phyloP scores from a whole-genome alignment of 805 yeast genomes.

The Kluyveromyces aestuarii region DNA sequence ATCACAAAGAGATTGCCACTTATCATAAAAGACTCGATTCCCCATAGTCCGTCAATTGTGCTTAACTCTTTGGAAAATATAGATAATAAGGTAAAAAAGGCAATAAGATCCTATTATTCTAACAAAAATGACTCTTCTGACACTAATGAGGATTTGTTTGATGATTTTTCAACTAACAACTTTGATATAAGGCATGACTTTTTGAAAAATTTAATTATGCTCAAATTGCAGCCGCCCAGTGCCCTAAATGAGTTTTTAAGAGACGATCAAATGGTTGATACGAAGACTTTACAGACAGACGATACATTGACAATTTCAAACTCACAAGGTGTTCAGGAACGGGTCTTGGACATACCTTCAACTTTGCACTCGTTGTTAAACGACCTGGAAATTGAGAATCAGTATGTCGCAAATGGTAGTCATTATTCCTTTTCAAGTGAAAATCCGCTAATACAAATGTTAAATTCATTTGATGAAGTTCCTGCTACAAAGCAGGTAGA shows the following conservation, averaged over 20 bases:
- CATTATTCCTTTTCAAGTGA: conserved; percentile 19
- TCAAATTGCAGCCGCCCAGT: conserved; percentile 30
- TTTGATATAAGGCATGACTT: conserved; percentile 44
- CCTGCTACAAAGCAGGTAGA: conserved; percentile 40
- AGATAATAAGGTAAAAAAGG: conserved; percentile 25
- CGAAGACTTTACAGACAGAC: conserved; percentile 22
- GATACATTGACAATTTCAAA: conserved; percentile 28
- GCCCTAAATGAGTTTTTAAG: conserved; percentile 29
- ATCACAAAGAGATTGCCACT: conserved; percentile 40
- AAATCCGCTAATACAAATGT: conserved; percentile 43
- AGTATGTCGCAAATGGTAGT: not conserved
- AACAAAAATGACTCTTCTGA: conserved; percentile 28
- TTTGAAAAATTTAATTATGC: conserved; percentile 35
- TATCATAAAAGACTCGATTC: conserved; percentile 27
- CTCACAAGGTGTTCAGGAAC: conserved; percentile 27
- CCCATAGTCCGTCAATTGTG: conserved; percentile 19
- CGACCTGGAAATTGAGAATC: conserved; percentile 20
- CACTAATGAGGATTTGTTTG: conserved; percentile 40
- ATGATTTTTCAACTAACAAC: conserved; percentile 39
- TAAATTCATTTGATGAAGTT: conserved; percentile 38
- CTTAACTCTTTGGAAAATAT: conserved; percentile 20
- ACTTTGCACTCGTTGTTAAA: conserved; percentile 20
- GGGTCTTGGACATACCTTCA: conserved; percentile 22
- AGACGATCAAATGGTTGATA: conserved; percentile 33
- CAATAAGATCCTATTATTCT: conserved; percentile 25